Base-by-base conservation (phyloP, 2,329 filamentous ascomycete genomes). In the Daldinia eschscholtzii region DNA sequence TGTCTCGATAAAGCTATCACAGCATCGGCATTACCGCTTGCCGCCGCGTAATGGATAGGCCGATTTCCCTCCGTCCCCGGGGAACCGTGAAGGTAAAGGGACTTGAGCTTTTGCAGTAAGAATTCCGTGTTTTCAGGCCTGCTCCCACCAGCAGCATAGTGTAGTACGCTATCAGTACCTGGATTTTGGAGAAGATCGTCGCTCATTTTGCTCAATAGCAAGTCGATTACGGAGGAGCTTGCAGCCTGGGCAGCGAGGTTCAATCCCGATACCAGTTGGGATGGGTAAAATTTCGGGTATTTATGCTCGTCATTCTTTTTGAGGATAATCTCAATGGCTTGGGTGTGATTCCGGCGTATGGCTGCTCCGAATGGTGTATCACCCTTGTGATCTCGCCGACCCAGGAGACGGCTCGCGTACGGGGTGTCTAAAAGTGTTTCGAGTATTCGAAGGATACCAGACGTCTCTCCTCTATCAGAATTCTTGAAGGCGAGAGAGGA, bases 311-410 rank as follows among this genome's bases (percentile, higher is more conserved):
- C 23, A n/a, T 64, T 26, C 18, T 67, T 70, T 13, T 23, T 39
- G 2, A 70, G 44, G 52, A 70, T 70, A 7, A 57, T 58, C 13
- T 70, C 64, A n/a, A 70, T 61, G 37, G 67, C 64, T 52, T 70
- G 67, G 15, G 67, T 70, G 57, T 67, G 53, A 23, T 61, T 61
- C 3, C 57, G 59, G 9, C 67, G 67, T 37, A 70, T 61, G 9
- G 67, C 64, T 13, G 48, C 60, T 18, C 64, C 57, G 13, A 70
- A 67, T 7, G 67, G 67, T 1, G 60, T 70, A 15, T 70, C 64
- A 1, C 67, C 57, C 28, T 62, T 67, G 7, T 18, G 50, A 26
- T 70, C 53, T 7, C 61, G 53, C 35, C 42, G 55, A 35, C 33
- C 57, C 12, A 70, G 44, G 1, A 67, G 41, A 10, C 46, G 15